Evolutionary conservation across 2,329 filamentous ascomycete species (phyloP), one percentile per base, ranked within the genome.

Genomic region (Calonectria pauciramosa): DNA sequence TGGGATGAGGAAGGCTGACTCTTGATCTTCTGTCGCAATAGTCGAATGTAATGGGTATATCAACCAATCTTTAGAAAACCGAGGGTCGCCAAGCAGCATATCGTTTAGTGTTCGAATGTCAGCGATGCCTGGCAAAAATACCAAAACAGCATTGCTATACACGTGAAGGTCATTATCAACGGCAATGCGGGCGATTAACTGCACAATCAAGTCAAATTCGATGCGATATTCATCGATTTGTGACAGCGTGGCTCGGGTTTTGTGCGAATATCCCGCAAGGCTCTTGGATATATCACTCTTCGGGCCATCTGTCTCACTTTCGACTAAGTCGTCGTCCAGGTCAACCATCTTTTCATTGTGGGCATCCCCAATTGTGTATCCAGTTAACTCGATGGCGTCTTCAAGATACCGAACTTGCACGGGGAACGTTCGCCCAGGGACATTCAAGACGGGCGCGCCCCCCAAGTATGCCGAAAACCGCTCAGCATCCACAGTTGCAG

Each of bases 1-100:
- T 8, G 97, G 97, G 0, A 98, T 86, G 8, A 95, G 88, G 83
- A 99, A 99, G 0, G 97, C 97, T 41, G 94, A 93, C 85, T 99
- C 96, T 83, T 99, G 97, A 75, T 99, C 97, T 81, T 99, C 96
- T 60, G 94, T 98, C 14, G 96, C 96, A 79, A 99, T 98, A 0
- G 94, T 95, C 0, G 97, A 99, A 83, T 99, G 97, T 44, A 99
- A 89, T 16, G 96, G 94, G 83, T 98, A 96, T 0, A 99, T 89
- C 69, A 95, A 90, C 96, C 96, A 99, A 70, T 92, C 90, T 47
- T 90, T 89, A 41, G 91, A 88, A 84, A 99, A 98, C 4, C 90
- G 90, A 1, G 93, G 92, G 80, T 98, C 93, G 0, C 95, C 93
- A 6, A 94, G 86, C 4, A 99, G 89, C 84, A 97, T 91, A 81